Evolutionary conservation across 352 stramenopile species (phyloP).

Genomic region (Pythium brachiatum): DNA sequence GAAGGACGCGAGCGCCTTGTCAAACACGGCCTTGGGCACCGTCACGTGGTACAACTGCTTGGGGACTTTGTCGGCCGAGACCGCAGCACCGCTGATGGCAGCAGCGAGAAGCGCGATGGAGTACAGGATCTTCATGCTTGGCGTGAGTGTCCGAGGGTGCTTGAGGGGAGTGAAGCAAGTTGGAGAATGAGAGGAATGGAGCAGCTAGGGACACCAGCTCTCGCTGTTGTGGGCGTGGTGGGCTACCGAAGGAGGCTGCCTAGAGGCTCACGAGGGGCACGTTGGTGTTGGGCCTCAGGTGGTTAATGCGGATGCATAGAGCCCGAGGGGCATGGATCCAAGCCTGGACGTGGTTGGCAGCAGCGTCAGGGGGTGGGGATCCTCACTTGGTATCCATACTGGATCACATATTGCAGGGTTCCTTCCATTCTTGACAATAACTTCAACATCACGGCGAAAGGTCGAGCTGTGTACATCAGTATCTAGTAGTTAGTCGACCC

Average conservation of each 20-base stretch:
- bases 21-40: constrained; percentile 24
- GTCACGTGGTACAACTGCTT: constrained; percentile 42
- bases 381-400: too few species aligned
- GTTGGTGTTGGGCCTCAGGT: too few species aligned
- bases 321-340: not conserved
- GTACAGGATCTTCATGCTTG: constrained; percentile 32
- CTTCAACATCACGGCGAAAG: not conserved
- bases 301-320: too few species aligned
- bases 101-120: constrained; percentile 19
- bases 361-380: not conserved
- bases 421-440: not conserved
- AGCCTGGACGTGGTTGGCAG: not conserved
- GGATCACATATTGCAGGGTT: too few species aligned
- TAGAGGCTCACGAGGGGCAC: too few species aligned
- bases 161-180: constrained; percentile 13
- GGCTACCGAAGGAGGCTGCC: too few species aligned
- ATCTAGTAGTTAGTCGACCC: too few species aligned
- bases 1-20: constrained; percentile 16
- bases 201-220: too few species aligned
- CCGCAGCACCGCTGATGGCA: constrained; percentile 11
- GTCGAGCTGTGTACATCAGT: too few species aligned
- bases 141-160: not conserved
- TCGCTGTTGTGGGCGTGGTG: too few species aligned
- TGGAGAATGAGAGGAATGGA: constrained; percentile 17
- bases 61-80: constrained; percentile 14